Percentiles rank a stretch among this genome's conserved stretches.
phyloP scores from a whole-genome alignment of 1,284 basidiomycete species.

The Sporisorium exsertum region DNA sequence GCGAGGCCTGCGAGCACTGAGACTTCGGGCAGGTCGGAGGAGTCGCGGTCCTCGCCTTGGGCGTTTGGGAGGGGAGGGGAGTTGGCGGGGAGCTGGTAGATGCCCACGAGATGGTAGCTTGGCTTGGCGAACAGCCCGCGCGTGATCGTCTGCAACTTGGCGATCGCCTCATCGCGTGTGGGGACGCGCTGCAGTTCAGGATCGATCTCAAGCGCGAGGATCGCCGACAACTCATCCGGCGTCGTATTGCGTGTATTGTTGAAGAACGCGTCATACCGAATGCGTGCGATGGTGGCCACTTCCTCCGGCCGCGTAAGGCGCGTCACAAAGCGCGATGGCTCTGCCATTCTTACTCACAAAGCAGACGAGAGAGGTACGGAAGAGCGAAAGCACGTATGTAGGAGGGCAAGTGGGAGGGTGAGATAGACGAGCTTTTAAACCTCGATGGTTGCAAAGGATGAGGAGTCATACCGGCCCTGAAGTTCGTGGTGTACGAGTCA shows the following conservation, averaged over 20 bases:
- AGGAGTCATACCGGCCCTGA: too few species aligned
- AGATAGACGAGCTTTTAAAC: too few species aligned
- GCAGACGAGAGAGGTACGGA: too few species aligned
- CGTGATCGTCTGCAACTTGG: neutral
- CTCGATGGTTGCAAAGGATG: too few species aligned
- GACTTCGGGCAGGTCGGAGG: neutral
- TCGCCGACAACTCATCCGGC: slow-evolving; percentile 1
- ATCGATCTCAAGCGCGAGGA: slow-evolving; percentile 6
- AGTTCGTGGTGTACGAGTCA: too few species aligned
- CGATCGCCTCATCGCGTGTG: neutral
- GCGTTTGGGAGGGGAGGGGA: neutral
- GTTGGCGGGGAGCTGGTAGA: neutral
- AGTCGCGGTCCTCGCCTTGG: neutral
- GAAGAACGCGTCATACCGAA: slow-evolving; percentile 17
- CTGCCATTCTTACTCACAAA: neutral
- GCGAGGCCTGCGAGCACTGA: slow-evolving; percentile 2
- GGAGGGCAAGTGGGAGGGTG: too few species aligned
- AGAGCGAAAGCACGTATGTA: too few species aligned
- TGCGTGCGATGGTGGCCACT: neutral
- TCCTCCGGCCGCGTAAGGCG: slow-evolving; percentile 6
- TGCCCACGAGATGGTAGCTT: neutral
- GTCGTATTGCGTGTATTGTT: slow-evolving; percentile 7
- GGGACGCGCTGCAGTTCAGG: neutral
- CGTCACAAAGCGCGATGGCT: neutral
- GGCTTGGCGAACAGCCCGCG: neutral